Evolutionary conservation across 2,329 filamentous ascomycete genomes (phyloP).

Genomic region (Metarhizium brunneum): DNA sequence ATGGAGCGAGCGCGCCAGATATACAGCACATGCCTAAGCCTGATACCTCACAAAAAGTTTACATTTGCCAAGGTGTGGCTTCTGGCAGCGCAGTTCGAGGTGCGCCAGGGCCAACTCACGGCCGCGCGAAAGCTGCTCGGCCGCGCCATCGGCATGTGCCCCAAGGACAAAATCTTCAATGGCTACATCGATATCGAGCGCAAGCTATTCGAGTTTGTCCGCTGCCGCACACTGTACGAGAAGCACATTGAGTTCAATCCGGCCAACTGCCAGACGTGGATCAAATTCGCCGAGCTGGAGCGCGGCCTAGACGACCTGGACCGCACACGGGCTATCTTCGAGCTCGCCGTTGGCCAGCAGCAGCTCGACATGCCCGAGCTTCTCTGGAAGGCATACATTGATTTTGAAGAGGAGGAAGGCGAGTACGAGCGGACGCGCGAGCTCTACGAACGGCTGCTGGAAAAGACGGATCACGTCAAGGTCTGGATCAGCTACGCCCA

Average conservation of each 20-base stretch:
- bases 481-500: conserved; percentile 99
- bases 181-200: conserved; percentile 90
- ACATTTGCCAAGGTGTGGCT: conserved; percentile 97
- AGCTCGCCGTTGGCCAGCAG: conserved; percentile 75
- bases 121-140: conserved; percentile 82
- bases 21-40: conserved; percentile 76
- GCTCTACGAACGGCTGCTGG: conserved; percentile 81
- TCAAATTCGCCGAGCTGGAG: conserved; percentile 90
- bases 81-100: conserved; percentile 84
- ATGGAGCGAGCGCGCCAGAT: conserved; percentile 73
- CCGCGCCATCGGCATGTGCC: conserved; percentile 84
- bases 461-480: conserved; percentile 98
- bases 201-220: conserved; percentile 86
- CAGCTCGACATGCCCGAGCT: conserved; percentile 94
- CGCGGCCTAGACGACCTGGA: conserved; percentile 84
- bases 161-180: conserved; percentile 90
- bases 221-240: conserved; percentile 84
- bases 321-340: conserved; percentile 81
- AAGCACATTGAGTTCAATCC: conserved; percentile 92
- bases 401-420: conserved; percentile 93
- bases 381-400: conserved; percentile 96
- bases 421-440: conserved; percentile 76
- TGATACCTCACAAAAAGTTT: conserved; percentile 93
- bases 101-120: conserved; percentile 74
- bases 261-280: conserved; percentile 88